A percentile compares a stretch with the other conserved stretches of the same genome.
phyloP scores from a whole-genome alignment of 352 stramenopile species.

The Blastocystis hominis region DNA sequence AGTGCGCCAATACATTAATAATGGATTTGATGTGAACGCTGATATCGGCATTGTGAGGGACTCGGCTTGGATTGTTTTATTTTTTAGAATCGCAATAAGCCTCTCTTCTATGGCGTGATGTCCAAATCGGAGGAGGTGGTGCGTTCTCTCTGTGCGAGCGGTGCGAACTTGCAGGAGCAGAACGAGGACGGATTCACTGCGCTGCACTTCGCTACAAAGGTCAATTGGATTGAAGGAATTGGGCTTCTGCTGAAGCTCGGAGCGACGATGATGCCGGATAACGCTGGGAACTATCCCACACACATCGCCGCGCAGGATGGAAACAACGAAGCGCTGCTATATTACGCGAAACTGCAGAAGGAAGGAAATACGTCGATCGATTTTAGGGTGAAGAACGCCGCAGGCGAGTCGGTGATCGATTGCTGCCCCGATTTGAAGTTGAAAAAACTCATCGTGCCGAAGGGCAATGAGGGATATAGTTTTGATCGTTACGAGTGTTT shows the following conservation, averaged over 20 bases:
- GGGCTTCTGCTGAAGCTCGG: not conserved
- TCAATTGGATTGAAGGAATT: constrained; percentile 6
- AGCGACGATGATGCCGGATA: not conserved
- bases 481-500: constrained; percentile 9
- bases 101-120: not conserved
- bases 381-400: constrained; percentile 1
- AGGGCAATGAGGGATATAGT: not conserved
- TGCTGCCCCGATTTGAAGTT: constrained; percentile 4
- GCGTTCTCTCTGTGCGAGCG: constrained; percentile 6
- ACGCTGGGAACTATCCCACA: constrained; percentile 9
- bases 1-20: not conserved
- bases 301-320: constrained; percentile 22
- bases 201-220: constrained; percentile 1
- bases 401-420: constrained; percentile 1
- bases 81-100: constrained; percentile 8
- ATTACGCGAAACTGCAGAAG: not conserved
- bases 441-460: constrained; percentile 32
- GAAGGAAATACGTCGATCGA: not conserved
- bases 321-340: not conserved
- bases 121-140: not conserved
- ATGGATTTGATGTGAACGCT: constrained; percentile 28
- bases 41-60: not conserved
- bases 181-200: constrained; percentile 33
- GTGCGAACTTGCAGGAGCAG: constrained; percentile 15
- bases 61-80: not conserved